Evolutionary conservation across 1,139 yeast species (phyloP).

Genomic region (Zhuliangozyma blackwelliae): DNA sequence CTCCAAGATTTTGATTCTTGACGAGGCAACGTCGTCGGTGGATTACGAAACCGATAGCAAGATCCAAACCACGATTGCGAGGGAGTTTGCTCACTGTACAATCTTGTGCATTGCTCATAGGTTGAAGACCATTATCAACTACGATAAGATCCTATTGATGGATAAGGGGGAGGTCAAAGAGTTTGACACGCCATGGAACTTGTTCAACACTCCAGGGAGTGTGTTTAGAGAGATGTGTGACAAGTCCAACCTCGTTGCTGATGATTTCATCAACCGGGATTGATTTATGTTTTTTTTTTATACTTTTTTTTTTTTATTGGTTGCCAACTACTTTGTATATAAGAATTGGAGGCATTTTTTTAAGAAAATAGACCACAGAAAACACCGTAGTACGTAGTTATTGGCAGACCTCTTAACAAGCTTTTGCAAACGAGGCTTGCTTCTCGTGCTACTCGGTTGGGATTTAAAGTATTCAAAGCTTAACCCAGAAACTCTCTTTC

Average conservation of each 20-base stretch:
- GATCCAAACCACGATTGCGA: conserved; percentile 45
- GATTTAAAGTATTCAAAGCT: too few species aligned
- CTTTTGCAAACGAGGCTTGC: too few species aligned
- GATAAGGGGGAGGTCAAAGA: conserved; percentile 49
- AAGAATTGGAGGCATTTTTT: too few species aligned
- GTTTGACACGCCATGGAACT: conserved; percentile 44
- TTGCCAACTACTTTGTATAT: not conserved
- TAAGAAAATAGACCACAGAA: too few species aligned
- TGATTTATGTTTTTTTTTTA: not conserved
- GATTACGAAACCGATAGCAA: conserved; percentile 53
- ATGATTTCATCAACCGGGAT: conserved; percentile 13
- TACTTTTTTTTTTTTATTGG: not conserved
- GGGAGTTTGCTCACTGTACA: conserved; percentile 43
- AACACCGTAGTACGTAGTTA: too few species aligned
- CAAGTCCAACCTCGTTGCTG: conserved; percentile 24
- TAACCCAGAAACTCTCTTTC: too few species aligned
- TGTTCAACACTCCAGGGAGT: conserved; percentile 34
- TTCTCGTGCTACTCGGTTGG: too few species aligned
- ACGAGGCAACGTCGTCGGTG: conserved; percentile 56
- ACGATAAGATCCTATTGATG: conserved; percentile 50
- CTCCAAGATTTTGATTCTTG: conserved; percentile 47
- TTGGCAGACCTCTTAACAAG: too few species aligned
- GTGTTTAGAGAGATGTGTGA: conserved; percentile 38
- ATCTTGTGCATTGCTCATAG: conserved; percentile 56
- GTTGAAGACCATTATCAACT: conserved; percentile 47